These are phyloP conservation scores for Aspergillus haitiensis DNA, from an alignment of 495 filamentous ascomycete species.

Conservation along the genomic window DNA sequence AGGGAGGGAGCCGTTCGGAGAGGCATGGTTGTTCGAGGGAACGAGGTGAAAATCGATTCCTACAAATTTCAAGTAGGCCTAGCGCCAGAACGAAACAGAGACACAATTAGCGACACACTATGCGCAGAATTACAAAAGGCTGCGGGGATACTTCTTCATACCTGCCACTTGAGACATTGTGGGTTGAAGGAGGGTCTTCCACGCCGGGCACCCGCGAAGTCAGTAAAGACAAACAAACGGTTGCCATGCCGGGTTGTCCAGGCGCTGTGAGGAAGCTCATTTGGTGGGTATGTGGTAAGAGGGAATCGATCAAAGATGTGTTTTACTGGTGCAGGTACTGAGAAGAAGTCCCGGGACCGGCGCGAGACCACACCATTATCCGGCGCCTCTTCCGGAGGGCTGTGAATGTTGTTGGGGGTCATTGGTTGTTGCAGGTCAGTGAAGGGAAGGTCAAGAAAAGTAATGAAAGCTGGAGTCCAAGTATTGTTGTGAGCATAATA, in stretches of 20 bases:
- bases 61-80: slow-evolving; percentile 84
- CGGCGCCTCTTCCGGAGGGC: slow-evolving; percentile 28
- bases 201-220: slow-evolving; percentile 58
- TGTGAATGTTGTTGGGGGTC: slow-evolving; percentile 34
- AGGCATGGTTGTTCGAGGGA: slow-evolving; percentile 88
- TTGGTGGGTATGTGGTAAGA: slow-evolving; percentile 70
- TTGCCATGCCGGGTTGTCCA: slow-evolving; percentile 50
- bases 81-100: slow-evolving; percentile 9
- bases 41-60: slow-evolving; percentile 66
- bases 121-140: background rate
- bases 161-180: slow-evolving; percentile 95
- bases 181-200: slow-evolving; percentile 86
- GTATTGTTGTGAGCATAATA: background rate
- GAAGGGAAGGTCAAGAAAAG: slow-evolving; percentile 3
- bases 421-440: slow-evolving; percentile 28
- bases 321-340: slow-evolving; percentile 74
- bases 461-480: background rate
- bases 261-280: slow-evolving; percentile 69
- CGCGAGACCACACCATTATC: slow-evolving; percentile 21
- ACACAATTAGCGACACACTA: background rate
- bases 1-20: slow-evolving; percentile 80
- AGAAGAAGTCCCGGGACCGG: slow-evolving; percentile 49
- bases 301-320: slow-evolving; percentile 83
- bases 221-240: slow-evolving; percentile 77
- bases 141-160: slow-evolving; percentile 39